Base-by-base conservation (phyloP, 768 basidiomycete genomes). In the Pleurotus salmoneostramineus region DNA sequence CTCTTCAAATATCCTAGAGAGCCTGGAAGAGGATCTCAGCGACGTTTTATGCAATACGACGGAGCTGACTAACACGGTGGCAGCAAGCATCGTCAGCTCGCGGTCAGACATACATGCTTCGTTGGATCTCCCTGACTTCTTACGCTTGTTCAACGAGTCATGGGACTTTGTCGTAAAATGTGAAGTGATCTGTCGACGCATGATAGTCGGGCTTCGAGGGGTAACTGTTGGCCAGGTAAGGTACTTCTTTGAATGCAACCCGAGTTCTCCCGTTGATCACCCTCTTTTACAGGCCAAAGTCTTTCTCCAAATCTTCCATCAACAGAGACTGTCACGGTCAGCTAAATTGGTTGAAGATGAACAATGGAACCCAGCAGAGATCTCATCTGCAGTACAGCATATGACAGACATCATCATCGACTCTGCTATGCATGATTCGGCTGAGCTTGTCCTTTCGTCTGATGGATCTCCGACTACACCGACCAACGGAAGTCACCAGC, bases 341-440 rank as follows among this genome's bases (percentile, higher is more conserved):
- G 95, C 96, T 31, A 93, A 89, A 68, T 74, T 93, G 31, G 96
- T 99, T 6, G 95, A 98, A 69, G 94, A 98, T 63, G 97, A 99
- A 67, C 89, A 88, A 59, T 98, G 97, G 97, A 84, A 78, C 58
- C 89, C 90, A 12, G 79, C 84, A 11, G 92, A 97, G 57, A 84
- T 96, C 11, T 74, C 86, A 1, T 66, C 75, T 3, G 61, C 74
- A 3, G 71, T 91, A 31, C 96, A 98, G 71, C 81, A 78, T 50
- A 75, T 84, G n/a, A 80, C 87, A 37, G 81, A 91, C 64, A 74
- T 88, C 6, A 72, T 99, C 50, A 79, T 97, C 14, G 85, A 89
- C 61, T 83, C 87, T 27, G 95, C 96, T 5, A 84, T 97, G 33
- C 77, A 76, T 11, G 93, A 98, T 70, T 88, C 93, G 0, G 76